Conservation (phyloP, 257 asterid species). For the Ilex asprella region DNA sequence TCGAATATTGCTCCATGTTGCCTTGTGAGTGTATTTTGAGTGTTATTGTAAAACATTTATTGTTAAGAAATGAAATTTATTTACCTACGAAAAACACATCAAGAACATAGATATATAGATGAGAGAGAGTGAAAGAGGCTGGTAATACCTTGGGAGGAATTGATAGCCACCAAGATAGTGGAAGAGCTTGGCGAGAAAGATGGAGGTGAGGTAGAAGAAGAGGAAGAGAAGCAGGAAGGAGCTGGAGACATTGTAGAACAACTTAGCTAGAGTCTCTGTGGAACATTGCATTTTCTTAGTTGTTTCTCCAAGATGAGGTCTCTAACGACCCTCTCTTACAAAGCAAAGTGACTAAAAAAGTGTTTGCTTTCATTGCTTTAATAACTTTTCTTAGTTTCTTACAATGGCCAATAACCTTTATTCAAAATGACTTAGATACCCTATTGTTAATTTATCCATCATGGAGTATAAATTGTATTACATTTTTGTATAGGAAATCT, state of each 20-base stretch:
- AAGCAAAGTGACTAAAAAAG: constrained; percentile 42
- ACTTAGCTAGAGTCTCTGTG: constrained; percentile 42
- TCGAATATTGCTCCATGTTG: too few relatives aligned
- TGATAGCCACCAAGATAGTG: constrained; percentile 70
- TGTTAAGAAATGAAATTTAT: too few relatives aligned
- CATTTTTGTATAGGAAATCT: too few relatives aligned
- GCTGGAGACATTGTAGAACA: constrained; percentile 69
- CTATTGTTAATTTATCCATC: neutral
- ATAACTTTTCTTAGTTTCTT: constrained; percentile 24
- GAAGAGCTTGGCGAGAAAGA: constrained; percentile 58
- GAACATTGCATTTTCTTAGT: constrained; percentile 56
- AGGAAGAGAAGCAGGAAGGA: constrained; percentile 59
- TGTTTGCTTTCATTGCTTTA: constrained; percentile 49
- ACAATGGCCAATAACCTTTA: constrained; percentile 18
- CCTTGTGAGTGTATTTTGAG: too few relatives aligned
- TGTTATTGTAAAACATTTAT: too few relatives aligned
- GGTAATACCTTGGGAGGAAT: constrained; percentile 53
- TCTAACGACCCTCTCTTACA: constrained; percentile 28
- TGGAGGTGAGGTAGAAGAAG: constrained; percentile 72
- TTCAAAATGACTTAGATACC: constrained; percentile 20
- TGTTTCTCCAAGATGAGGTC: constrained; percentile 17
- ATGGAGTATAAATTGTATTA: too few relatives aligned
- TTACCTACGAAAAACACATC: too few relatives aligned
- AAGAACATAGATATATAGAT: neutral
- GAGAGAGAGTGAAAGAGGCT: neutral